phyloP scores from a whole-genome alignment of 2,329 filamentous ascomycete species.

The Hymenoscyphus scutula region DNA sequence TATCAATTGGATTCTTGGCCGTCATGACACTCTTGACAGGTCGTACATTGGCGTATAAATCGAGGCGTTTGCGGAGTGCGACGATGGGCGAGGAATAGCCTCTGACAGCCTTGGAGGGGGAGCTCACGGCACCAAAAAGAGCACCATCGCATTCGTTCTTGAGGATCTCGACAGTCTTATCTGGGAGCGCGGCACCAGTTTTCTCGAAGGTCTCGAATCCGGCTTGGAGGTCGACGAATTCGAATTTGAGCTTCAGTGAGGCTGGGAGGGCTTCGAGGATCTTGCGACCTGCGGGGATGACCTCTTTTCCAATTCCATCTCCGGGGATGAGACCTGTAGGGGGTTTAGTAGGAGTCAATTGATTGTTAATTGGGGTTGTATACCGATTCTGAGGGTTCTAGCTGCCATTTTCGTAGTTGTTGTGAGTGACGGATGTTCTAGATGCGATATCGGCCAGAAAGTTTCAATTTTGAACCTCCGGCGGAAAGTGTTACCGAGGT shows the following conservation, averaged over 20 bases:
- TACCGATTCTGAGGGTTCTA: slow-evolving; percentile 67
- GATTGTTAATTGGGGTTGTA: slow-evolving; percentile 27
- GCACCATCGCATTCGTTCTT: slow-evolving; percentile 92
- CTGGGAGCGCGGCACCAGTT: slow-evolving; percentile 83
- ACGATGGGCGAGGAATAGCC: slow-evolving; percentile 91
- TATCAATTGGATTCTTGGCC: slow-evolving; percentile 64
- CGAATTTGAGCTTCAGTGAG: slow-evolving; percentile 91
- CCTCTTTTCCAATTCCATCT: slow-evolving; percentile 97
- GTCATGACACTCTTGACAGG: slow-evolving; percentile 82
- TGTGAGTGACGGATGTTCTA: slow-evolving; percentile 10
- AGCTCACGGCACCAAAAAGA: slow-evolving; percentile 93
- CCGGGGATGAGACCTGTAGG: slow-evolving; percentile 84
- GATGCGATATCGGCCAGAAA: slow-evolving; percentile 24
- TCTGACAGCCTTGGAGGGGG: slow-evolving; percentile 82
- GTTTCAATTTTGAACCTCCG: slow-evolving; percentile 13
- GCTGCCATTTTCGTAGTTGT: slow-evolving; percentile 50
- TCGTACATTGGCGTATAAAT: slow-evolving; percentile 95
- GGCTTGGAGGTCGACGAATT: slow-evolving; percentile 88
- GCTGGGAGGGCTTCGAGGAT: slow-evolving; percentile 88
- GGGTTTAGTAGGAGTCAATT: slow-evolving; percentile 8
- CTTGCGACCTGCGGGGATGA: slow-evolving; percentile 90
- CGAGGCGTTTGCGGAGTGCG: slow-evolving; percentile 88
- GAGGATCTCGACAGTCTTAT: slow-evolving; percentile 85
- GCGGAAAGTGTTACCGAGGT: not conserved
- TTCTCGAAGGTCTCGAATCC: slow-evolving; percentile 92